Base-by-base conservation (phyloP, 495 filamentous ascomycete species). In the Mytilinidion resinicola region DNA sequence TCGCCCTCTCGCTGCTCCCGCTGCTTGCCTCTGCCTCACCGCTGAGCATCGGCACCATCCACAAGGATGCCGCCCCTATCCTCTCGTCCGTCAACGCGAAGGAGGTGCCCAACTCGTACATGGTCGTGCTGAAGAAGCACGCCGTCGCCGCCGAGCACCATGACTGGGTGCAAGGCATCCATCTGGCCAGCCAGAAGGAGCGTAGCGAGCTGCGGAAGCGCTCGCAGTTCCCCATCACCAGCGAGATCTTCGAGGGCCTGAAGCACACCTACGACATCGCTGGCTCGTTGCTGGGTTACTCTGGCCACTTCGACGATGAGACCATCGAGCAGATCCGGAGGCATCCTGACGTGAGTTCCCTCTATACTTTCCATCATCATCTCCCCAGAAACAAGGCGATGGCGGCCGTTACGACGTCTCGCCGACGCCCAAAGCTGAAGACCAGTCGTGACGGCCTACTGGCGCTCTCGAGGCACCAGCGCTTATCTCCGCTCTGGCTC, bases 251-350 rank as follows among this genome's bases (percentile, higher is more conserved):
- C 74, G 80, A 78, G 51, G 95, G 95, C 51, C 72, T 99, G 53
- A 96, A 93, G 82, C 89, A 96, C 75, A 96, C 92, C 41, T 93
- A 92, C 76, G 88, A 95, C 77, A 87, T 97, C 56, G 87, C 86
- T 66, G 85, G 84, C 53, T 79, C 80, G 43, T 80, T 97, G 72
- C 70, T 93, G 46, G 95, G 95, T 57, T 99, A 99, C 74, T 84
- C 91, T 38, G 95, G 95, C 60, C 88, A 96, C 76, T 99, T 99
- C 72, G 90, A 95, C 75, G 91, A 96, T 62, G 80, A 85, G 50
- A 82, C 86, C 59, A 91, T 99, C 65, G 91, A 96, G 78, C 82
- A 90, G 78, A 87, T 99, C 73, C 89, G 95, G 68, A 86, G 84
- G 66, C 91, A 97, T 71, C 92, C 95, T 59, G 95, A 97, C 84